phyloP scores from a whole-genome alignment of 768 basidiomycete genomes.

The Boletellus emodensis region DNA sequence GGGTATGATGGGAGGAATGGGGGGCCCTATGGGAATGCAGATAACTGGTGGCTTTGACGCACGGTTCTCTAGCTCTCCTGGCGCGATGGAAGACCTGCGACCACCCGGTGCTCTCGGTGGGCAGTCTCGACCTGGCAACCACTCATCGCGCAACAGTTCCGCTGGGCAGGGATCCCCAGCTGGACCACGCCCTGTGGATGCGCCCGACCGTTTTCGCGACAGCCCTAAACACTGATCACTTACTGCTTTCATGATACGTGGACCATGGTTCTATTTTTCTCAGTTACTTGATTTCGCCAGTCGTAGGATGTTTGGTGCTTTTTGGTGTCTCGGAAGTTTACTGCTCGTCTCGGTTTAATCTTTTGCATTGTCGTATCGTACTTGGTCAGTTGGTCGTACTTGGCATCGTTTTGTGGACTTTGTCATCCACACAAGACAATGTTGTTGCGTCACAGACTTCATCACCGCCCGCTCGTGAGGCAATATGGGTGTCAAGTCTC shows the following conservation, averaged over 20 bases:
- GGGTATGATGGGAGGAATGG: conserved; percentile 46
- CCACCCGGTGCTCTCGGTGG: conserved; percentile 27
- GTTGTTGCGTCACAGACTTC: neutral
- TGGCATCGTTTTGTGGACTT: conserved; percentile 11
- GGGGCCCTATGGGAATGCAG: conserved; percentile 41
- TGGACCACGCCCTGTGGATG: conserved; percentile 31
- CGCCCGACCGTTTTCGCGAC: conserved; percentile 22
- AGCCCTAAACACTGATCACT: conserved; percentile 24
- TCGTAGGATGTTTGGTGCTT: conserved; percentile 13
- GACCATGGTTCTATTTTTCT: conserved; percentile 9
- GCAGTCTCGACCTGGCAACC: conserved; percentile 27
- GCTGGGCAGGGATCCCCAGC: conserved; percentile 53
- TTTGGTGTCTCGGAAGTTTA: conserved; percentile 12
- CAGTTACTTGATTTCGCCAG: conserved; percentile 12
- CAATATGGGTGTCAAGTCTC: conserved; percentile 91
- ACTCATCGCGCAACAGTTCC: conserved; percentile 48
- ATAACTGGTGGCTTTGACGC: conserved; percentile 68
- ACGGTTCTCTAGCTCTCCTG: conserved; percentile 41
- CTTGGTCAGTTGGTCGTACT: neutral
- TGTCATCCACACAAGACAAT: neutral
- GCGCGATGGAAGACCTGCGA: conserved; percentile 26
- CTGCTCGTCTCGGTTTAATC: conserved; percentile 17
- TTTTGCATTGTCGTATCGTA: conserved; percentile 16
- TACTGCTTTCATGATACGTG: neutral
- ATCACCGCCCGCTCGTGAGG: neutral